A percentile compares a stretch with the other conserved stretches of the same genome.
Conservation (phyloP, 805 yeast species). For the Maudiozyma bulderi region DNA sequence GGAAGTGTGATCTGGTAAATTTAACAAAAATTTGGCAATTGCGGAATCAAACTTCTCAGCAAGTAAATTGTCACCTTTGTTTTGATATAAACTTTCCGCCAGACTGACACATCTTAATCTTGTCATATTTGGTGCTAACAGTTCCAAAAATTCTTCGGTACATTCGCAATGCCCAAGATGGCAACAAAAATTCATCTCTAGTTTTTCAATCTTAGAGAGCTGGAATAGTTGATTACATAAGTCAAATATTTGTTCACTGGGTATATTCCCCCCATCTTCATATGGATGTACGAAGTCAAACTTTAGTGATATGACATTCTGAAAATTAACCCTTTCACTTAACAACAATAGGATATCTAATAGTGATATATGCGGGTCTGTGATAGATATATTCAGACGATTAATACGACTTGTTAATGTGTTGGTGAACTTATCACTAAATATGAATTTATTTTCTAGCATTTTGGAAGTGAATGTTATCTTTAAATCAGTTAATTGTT, state of each 20-base stretch:
- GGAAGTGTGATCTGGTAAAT: conserved; percentile 25
- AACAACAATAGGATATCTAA: too few species aligned
- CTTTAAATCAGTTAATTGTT: too few species aligned
- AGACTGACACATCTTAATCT: conserved; percentile 20
- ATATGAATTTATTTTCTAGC: too few species aligned
- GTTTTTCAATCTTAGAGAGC: conserved; percentile 24
- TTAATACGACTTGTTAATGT: too few species aligned
- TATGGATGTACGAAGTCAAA: too few species aligned
- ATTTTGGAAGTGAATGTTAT: too few species aligned
- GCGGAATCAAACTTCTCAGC: conserved; percentile 47
- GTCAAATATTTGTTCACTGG: neutral
- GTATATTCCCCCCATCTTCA: neutral
- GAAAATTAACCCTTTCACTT: too few species aligned
- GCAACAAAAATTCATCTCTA: conserved; percentile 50
- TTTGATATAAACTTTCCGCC: conserved; percentile 29
- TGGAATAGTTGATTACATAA: neutral
- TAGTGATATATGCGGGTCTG: too few species aligned
- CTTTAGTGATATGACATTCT: too few species aligned
- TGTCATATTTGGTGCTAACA: conserved; percentile 28
- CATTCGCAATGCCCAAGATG: conserved; percentile 39
- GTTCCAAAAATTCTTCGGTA: conserved; percentile 33
- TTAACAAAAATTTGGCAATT: conserved; percentile 34
- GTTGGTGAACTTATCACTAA: too few species aligned
- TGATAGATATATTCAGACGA: too few species aligned
- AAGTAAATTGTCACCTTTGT: conserved; percentile 35